Evolutionary conservation across 441 rosid species (phyloP), one percentile per base, ranked within the genome.

Genomic region (Mallotus repandus): DNA sequence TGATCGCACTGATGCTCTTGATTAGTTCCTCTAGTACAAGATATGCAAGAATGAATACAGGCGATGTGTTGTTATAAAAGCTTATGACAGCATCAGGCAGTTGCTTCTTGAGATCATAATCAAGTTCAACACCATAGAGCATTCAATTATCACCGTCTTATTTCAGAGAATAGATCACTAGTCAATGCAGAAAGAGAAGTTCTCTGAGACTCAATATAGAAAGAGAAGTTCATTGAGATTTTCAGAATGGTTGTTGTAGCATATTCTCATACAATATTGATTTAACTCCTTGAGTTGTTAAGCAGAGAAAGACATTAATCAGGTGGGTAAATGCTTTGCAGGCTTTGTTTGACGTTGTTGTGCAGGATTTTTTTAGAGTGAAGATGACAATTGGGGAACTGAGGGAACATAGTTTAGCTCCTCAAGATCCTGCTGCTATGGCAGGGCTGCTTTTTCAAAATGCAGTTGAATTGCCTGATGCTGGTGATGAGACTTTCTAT

Each of bases 1-100:
- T n/a, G n/a, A n/a, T n/a, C n/a, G n/a, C n/a, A 73, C 84, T 69
- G 97, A 89, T 77, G 98, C 98, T 71, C 93, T 93, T 65, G 98
- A 94, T 80, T 84, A 84, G 84, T 89, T 93, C 94, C 84, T 90
- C 60, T 91, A 96, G 97, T 75, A 83, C 80, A 93, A 91, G 82
- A 89, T 91, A 76, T 78, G 90, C 84, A 93, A 93, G 90, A 85
- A 85, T 69, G 98, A 93, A 78, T 93, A 85, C 74, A 83, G 97
- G 76, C 94, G 98, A 25, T 93, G 97, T 74, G 93, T 84, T 18
- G 90, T 91, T 72, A 85, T 93, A 38, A 96, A 93, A 86, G 89
- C 91, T 70, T 93, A 90, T 80, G 98, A 93, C 55, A 83, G 96
- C 73, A 66, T 91, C 65, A 94, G 79, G 83, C 84, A 86, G 78